phyloP scores from a whole-genome alignment of 805 yeast genomes.

The Saturnispora silvae region DNA sequence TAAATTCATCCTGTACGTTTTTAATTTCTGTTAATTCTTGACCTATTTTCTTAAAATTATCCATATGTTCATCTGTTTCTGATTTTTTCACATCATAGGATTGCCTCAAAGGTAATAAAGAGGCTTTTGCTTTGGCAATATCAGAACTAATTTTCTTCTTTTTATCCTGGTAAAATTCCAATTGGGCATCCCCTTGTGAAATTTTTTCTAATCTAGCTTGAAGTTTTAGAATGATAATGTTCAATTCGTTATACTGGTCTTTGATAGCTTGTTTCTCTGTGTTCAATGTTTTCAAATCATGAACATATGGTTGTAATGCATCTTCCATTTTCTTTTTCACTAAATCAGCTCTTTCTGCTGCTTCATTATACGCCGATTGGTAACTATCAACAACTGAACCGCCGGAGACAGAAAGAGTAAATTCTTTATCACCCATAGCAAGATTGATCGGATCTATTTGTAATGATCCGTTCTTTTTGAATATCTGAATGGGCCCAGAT shows the following conservation, averaged over 20 bases:
- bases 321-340: conserved; percentile 11
- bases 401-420: conserved; percentile 17
- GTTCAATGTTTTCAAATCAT: conserved; percentile 3
- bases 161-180: conserved; percentile 5
- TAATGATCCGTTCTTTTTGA: conserved; percentile 19
- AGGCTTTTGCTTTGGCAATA: conserved; percentile 5
- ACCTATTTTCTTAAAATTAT: neutral
- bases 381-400: conserved; percentile 12
- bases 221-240: conserved; percentile 1
- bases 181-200: conserved; percentile 3
- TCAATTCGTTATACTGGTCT: conserved; percentile 2
- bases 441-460: conserved; percentile 24
- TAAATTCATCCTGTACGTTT: neutral
- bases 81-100: conserved; percentile 2
- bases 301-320: neutral
- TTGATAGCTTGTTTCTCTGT: conserved; percentile 1
- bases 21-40: neutral
- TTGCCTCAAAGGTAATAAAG: neutral
- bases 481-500: conserved; percentile 18
- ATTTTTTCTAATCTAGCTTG: conserved; percentile 4
- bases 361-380: conserved; percentile 5
- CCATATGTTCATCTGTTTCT: neutral
- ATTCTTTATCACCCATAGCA: conserved; percentile 13
- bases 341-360: conserved; percentile 11
- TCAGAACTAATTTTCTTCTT: neutral